Evolutionary conservation across 306 rosid species (phyloP).

Genomic region (Quercus mongolica): DNA sequence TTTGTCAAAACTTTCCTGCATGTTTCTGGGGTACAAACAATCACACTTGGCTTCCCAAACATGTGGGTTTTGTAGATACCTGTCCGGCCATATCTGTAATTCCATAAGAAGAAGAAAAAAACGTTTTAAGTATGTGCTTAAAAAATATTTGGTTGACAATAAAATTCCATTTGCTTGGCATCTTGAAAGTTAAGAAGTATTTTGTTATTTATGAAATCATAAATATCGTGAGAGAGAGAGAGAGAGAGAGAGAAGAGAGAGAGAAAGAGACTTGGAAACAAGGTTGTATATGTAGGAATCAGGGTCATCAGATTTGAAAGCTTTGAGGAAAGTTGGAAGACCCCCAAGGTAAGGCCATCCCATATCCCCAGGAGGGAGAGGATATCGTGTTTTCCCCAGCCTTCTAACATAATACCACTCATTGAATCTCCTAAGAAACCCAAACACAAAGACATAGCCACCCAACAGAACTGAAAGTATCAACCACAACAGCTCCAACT

Average conservation of each 20-base stretch:
- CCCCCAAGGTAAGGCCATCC: constrained; percentile 20
- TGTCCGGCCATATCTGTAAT: constrained; percentile 18
- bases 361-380: constrained; percentile 22
- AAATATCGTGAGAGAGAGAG: too few species aligned
- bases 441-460: constrained; percentile 12
- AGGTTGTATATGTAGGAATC: constrained; percentile 1
- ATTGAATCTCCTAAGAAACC: constrained; percentile 7
- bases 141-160: neutral
- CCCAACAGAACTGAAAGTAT: neutral
- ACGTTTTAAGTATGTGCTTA: neutral
- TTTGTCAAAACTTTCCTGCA: constrained; percentile 17
- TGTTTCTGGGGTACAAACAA: constrained; percentile 8
- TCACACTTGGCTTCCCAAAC: constrained; percentile 23
- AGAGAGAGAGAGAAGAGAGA: neutral
- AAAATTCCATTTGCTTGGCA: neutral
- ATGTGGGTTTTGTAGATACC: constrained; percentile 30
- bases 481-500: neutral
- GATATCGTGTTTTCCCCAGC: constrained; percentile 1
- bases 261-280: neutral
- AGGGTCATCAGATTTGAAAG: constrained; percentile 11
- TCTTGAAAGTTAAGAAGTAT: neutral
- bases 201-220: too few species aligned
- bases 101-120: too few species aligned
- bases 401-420: neutral
- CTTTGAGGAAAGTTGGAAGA: neutral